Evolutionary conservation across 306 rosid genomes (phyloP), one percentile per base, ranked within the genome.

Genomic region (Clitoria ternatea): DNA sequence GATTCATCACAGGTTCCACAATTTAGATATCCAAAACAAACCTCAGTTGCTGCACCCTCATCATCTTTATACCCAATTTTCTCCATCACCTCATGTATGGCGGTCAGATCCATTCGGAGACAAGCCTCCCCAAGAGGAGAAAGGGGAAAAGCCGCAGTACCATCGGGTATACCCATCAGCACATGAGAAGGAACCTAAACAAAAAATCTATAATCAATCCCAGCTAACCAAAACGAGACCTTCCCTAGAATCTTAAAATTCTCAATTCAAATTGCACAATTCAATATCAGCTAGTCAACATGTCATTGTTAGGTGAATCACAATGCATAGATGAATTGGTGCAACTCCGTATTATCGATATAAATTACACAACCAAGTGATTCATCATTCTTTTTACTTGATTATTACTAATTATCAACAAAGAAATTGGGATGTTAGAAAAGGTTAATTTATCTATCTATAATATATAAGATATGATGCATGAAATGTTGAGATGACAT

Each of bases 11-110:
- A 27, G 42, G 20, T 48, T 37, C 36, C 35, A 50, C 49, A 23
- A 47, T 23, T 56, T 30, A 64, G 71, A 60, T n/a, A 61, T 62
- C 30, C 53, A 49, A 87, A 77, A 79, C 82, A 32, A 70, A 94
- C 99, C 99, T 94, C 97, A 13, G 95, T 84, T 37, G 96, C 92
- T 47, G 96, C 76, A 30, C 99, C 99, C 81, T 94, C 99, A 35
- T 94, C 99, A 15, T 94, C 99, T 84, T 87, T 94, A 63, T 90
- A 94, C 65, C 94, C 96, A 61, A 83, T 69, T 77, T 85, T 86
- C 78, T 94, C 99, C 78, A 94, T 48, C 85, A 90, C 82, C 81
- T 91, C 97, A 27, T 94, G 96, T 57, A 94, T 71, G 61, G 93
- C 88, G 6, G 99, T 87, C 82, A 94, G 84, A 84, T 94, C 99